These are phyloP conservation scores for Puya raimondii DNA, from an alignment of 176 grass and related monocot genomes.

Conservation along the genomic window DNA sequence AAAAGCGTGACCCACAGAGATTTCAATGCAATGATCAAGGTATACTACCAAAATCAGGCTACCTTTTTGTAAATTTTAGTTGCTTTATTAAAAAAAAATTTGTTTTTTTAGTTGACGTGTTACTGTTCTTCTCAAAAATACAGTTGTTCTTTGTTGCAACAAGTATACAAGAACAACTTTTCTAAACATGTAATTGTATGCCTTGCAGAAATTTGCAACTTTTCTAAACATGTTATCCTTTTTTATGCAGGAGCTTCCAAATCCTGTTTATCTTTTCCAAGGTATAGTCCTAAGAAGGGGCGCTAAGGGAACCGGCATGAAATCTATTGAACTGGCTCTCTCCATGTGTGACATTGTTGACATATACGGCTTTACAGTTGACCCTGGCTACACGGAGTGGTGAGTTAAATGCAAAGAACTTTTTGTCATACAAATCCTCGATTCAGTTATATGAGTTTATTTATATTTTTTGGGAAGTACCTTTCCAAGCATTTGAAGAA, in stretches of 20 bases:
- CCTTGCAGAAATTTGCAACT: background rate
- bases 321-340: conserved; percentile 89
- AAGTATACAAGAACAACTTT: background rate
- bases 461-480: background rate
- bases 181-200: conserved; percentile 1
- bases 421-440: background rate
- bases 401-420: conserved; percentile 27
- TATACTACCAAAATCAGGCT: conserved; percentile 24
- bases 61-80: background rate
- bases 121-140: background rate
- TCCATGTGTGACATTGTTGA: conserved; percentile 95
- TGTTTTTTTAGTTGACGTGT: background rate
- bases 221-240: conserved; percentile 5
- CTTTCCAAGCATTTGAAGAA: background rate
- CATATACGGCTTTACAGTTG: conserved; percentile 92
- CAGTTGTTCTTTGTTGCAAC: background rate
- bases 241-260: conserved; percentile 74
- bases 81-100: background rate
- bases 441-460: background rate
- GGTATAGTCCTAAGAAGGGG: conserved; percentile 90
- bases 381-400: conserved; percentile 96
- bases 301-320: conserved; percentile 98
- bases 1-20: conserved; percentile 89
- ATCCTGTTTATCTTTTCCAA: conserved; percentile 97
- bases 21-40: conserved; percentile 82